Conservation (phyloP, 352 stramenopile genomes). For the Pythium monospermum region DNA sequence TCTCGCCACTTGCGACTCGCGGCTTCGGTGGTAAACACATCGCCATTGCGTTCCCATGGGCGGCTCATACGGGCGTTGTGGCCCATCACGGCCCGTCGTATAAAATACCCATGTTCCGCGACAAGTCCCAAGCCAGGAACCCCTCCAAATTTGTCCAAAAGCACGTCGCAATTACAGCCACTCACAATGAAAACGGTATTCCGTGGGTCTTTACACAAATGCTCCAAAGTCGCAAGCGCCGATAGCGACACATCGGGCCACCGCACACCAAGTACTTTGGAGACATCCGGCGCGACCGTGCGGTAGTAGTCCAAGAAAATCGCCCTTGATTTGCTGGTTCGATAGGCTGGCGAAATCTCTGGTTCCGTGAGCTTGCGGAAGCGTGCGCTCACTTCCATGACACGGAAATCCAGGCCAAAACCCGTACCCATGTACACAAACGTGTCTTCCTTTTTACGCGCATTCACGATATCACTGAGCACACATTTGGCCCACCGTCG, state of each 20-base stretch:
- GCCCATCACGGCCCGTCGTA: conserved; percentile 53
- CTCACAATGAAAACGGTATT: conserved; percentile 98
- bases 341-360: conserved; percentile 54
- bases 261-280: conserved; percentile 64
- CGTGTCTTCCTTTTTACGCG: conserved; percentile 69
- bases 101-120: conserved; percentile 98
- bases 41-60: conserved; percentile 66
- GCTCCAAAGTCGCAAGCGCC: conserved; percentile 80
- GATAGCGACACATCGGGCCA: conserved; percentile 76
- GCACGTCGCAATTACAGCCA: conserved; percentile 94
- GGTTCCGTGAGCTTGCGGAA: conserved; percentile 85
- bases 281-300: conserved; percentile 92
- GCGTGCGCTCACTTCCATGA: conserved; percentile 93
- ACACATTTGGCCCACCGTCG: conserved; percentile 71
- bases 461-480: conserved; percentile 71
- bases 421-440: conserved; percentile 90
- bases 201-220: conserved; percentile 90
- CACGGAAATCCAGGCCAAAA: conserved; percentile 93
- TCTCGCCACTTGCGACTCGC: conserved; percentile 89
- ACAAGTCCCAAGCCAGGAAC: conserved; percentile 95
- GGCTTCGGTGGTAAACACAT: conserved; percentile 52
- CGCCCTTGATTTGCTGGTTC: conserved; percentile 72
- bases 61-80: conserved; percentile 57
- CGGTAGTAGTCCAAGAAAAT: conserved; percentile 99
- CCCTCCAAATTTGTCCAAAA: conserved; percentile 92